Base-by-base conservation (phyloP, 768 basidiomycete species). In the Termitomyces sp. region DNA sequence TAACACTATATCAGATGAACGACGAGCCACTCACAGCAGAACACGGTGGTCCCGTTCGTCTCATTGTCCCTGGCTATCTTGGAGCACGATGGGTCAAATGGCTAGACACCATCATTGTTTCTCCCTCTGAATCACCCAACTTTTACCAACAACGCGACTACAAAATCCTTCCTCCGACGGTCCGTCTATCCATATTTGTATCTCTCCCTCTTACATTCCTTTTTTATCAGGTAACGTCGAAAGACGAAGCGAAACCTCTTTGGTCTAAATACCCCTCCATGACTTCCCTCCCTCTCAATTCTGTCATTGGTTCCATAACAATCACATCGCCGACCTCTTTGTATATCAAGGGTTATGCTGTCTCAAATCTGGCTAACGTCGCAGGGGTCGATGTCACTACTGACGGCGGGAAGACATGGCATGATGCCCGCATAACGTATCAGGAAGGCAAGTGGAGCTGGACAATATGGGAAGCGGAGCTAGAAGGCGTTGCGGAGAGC, bases 71-170 rank as follows among this genome's bases (percentile, higher is more conserved):
- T 0, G 88, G 89, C 3, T 82, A 80, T 65, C 76, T 83, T 15
- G 88, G 88, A 6, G 88, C 86, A 36, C 82, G 88, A 11, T 88
- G 87, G 86, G 87, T 89, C 8, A 89, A 91, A 76, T 91, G 89
- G 88, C 75, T 88, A 0, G 85, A 88, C 66, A 82, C 76, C 0
- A 84, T 89, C 66, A 72, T 77, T 32, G 67, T 89, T 60, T 82
- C 85, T 5, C 29, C 70, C 0, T 68, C 72, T 7, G 87, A 90
- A 72, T 87, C 86, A 1, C 78, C 81, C 36, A 88, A 86, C 68
- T 88, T 84, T 70, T 90, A 88, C 67, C 87, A 89, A 64, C 86
- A 88, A 69, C 79, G 78, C 4, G 89, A 90, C 69, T 91, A 90
- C 72, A 89, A 85, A 64, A 72, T 89, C 57, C 70, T 86, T 17